phyloP scores from a whole-genome alignment of 768 basidiomycete genomes.

The Megacollybia marginata region DNA sequence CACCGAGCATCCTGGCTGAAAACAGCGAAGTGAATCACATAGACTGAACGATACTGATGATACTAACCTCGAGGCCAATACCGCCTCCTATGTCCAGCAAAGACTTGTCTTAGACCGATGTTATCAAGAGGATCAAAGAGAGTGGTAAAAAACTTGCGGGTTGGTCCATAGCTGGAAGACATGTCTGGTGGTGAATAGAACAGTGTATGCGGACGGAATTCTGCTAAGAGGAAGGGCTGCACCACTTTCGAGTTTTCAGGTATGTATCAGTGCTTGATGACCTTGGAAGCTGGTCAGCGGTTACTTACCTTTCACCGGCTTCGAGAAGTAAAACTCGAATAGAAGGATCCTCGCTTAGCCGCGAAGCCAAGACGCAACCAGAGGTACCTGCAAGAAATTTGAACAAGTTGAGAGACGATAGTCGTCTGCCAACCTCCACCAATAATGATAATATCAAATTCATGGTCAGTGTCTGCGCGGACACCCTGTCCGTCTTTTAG shows the following conservation, averaged over 20 bases:
- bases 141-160: conserved; percentile 28
- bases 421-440: conserved; percentile 38
- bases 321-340: conserved; percentile 52
- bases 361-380: conserved; percentile 53
- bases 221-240: conserved; percentile 30
- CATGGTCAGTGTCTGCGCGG: conserved; percentile 1
- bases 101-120: background rate
- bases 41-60: background rate
- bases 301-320: conserved; percentile 48
- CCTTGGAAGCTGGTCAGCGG: background rate
- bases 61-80: conserved; percentile 62
- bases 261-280: too few relatives aligned
- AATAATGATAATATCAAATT: conserved; percentile 45
- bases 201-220: conserved; percentile 19
- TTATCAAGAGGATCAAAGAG: too few relatives aligned
- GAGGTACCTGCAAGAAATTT: conserved; percentile 37
- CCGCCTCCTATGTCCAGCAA: conserved; percentile 31
- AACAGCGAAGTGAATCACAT: background rate
- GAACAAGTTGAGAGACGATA: background rate
- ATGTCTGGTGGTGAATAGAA: conserved; percentile 23
- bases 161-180: conserved; percentile 52
- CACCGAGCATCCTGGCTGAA: conserved; percentile 61
- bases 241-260: conserved; percentile 27
- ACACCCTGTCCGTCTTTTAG: too few relatives aligned
- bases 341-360: conserved; percentile 48